phyloP scores from a whole-genome alignment of 2,329 filamentous ascomycete genomes.

The Dothidotthia symphoricarpi region DNA sequence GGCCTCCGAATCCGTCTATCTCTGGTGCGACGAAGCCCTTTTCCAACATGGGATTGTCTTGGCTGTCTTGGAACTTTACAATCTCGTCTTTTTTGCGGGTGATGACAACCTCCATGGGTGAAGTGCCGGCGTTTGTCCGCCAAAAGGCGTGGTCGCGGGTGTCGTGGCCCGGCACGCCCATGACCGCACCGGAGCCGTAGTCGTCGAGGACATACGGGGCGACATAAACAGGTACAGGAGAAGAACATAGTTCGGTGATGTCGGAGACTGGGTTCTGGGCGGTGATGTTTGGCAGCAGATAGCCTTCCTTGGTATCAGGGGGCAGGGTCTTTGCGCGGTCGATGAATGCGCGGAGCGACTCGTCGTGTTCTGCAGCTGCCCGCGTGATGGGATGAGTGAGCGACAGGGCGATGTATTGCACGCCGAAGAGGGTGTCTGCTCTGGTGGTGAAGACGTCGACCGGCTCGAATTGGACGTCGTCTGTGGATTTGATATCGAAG shows the following conservation, averaged over 20 bases:
- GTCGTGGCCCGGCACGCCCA: constrained; percentile 90
- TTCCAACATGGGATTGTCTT: constrained; percentile 58
- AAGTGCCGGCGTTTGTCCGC: constrained; percentile 63
- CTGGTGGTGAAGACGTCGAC: constrained; percentile 81
- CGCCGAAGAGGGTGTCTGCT: constrained; percentile 82
- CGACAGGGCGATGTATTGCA: constrained; percentile 79
- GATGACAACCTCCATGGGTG: constrained; percentile 61
- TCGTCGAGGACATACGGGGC: constrained; percentile 83
- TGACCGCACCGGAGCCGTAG: constrained; percentile 83
- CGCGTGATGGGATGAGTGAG: constrained; percentile 68
- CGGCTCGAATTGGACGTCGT: constrained; percentile 44
- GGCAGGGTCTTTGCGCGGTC: constrained; percentile 56
- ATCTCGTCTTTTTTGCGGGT: constrained; percentile 7
- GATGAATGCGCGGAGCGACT: constrained; percentile 66
- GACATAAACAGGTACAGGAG: constrained; percentile 71
- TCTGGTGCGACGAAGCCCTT: constrained; percentile 67
- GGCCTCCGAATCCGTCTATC: constrained; percentile 64
- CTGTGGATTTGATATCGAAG: constrained; percentile 59
- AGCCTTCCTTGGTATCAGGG: constrained; percentile 61
- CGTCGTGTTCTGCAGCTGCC: constrained; percentile 58
- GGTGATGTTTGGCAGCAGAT: constrained; percentile 54
- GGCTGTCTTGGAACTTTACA: constrained; percentile 30
- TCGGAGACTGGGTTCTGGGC: constrained; percentile 49
- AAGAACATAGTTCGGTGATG: constrained; percentile 50
- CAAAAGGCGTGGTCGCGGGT: constrained; percentile 76